phyloP scores from a whole-genome alignment of 1,284 basidiomycete genomes.

The Xerocomus nothofagi region DNA sequence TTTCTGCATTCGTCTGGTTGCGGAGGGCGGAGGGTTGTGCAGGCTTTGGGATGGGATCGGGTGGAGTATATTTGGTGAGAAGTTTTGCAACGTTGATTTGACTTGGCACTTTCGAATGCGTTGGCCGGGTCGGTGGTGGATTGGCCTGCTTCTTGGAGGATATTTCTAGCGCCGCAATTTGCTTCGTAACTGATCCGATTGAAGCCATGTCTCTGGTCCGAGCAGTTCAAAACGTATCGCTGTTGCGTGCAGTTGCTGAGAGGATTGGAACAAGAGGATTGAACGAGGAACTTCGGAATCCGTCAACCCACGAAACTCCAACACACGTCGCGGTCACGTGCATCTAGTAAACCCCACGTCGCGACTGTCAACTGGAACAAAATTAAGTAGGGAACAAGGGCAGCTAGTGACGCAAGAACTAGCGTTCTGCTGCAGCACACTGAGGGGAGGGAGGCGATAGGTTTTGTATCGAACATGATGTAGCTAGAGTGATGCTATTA shows the following conservation, averaged over 20 bases:
- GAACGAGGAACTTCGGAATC: neutral
- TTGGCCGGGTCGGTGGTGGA: constrained; percentile 33
- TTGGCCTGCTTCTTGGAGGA: constrained; percentile 43
- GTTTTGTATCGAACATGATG: too few species aligned
- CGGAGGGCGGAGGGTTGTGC: constrained; percentile 41
- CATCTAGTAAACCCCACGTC: constrained; percentile 1
- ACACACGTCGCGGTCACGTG: constrained; percentile 32
- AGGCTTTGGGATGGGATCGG: constrained; percentile 44
- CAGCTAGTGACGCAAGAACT: too few species aligned
- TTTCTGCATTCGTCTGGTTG: constrained; percentile 36
- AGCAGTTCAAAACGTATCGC: neutral
- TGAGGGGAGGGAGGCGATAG: neutral
- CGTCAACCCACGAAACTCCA: constrained; percentile 9
- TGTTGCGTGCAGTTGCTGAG: neutral
- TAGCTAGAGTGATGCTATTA: neutral
- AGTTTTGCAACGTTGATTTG: constrained; percentile 63
- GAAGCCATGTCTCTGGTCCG: constrained; percentile 38
- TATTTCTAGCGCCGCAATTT: constrained; percentile 51
- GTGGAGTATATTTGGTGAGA: constrained; percentile 64
- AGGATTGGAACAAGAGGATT: neutral
- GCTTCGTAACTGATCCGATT: constrained; percentile 45
- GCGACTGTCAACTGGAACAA: too few species aligned
- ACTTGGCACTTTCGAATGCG: constrained; percentile 53
- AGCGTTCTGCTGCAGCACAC: neutral
- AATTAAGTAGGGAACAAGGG: too few species aligned